These are phyloP conservation scores for Talaromyces sp. DNA, from an alignment of 2,329 filamentous ascomycete species.

Conservation along the genomic window DNA sequence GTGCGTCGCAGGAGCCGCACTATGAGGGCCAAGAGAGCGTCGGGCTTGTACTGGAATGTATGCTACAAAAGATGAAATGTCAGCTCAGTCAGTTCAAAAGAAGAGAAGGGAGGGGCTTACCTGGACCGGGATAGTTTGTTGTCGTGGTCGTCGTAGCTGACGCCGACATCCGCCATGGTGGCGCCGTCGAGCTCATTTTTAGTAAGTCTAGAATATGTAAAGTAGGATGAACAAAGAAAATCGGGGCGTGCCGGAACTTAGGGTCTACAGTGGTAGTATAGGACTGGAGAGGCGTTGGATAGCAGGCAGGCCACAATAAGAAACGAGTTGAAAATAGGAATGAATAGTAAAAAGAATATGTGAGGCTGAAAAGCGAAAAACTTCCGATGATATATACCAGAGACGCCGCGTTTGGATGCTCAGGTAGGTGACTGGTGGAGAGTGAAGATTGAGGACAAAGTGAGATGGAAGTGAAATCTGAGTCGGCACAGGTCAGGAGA, in stretches of 20 bases:
- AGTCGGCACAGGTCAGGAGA: slow-evolving; percentile 9
- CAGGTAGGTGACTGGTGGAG: not conserved
- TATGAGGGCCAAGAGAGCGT: slow-evolving; percentile 50
- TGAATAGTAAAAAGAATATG: not conserved
- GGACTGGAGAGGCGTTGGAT: not conserved
- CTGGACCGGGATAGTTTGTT: slow-evolving; percentile 24
- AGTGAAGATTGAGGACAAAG: not conserved
- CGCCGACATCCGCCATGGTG: slow-evolving; percentile 33
- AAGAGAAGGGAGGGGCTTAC: slow-evolving; percentile 20
- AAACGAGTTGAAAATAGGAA: not conserved
- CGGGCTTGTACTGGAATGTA: slow-evolving; percentile 60
- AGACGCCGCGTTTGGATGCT: not conserved
- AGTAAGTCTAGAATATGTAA: slow-evolving; percentile 8
- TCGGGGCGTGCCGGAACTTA: slow-evolving; percentile 2
- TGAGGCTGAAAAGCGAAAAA: not conserved
- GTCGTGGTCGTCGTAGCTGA: slow-evolving; percentile 23
- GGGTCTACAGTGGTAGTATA: slow-evolving; percentile 8
- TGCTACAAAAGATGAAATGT: slow-evolving; percentile 40
- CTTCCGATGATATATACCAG: not conserved
- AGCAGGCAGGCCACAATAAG: not conserved
- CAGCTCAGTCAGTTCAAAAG: not conserved
- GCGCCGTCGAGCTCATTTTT: slow-evolving; percentile 34
- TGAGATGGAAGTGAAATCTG: not conserved
- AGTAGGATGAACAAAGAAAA: slow-evolving; percentile 11
- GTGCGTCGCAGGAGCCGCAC: slow-evolving; percentile 19